Base-by-base conservation (phyloP, 371 early-diverging fungal genomes). In the Thermomucor indicae-seudaticae region DNA sequence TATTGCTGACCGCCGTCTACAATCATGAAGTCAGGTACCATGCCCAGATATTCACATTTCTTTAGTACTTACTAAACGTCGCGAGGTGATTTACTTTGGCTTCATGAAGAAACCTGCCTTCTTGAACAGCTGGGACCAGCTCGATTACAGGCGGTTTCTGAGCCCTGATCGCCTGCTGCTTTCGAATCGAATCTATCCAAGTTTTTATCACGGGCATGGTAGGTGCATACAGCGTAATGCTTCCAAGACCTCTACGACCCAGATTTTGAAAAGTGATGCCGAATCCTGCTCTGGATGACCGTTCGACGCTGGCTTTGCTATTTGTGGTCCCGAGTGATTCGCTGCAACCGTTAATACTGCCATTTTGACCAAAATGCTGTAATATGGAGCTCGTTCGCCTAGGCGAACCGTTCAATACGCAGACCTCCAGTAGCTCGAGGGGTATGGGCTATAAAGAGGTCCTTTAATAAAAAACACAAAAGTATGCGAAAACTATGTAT, bases 121-220 rank as follows among this genome's bases (percentile, higher is more conserved):
- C 49, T 35, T 35, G 43, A 11, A 74, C 48, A 16, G 61, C 62
- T 6, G 69, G 52, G 32, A 67, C 49, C 34, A 88, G 55, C 47
- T 87, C 86, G 69, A 90, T 80, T 40, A 81, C 67, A 47, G 77
- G 67, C 47, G 66, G 53, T 38, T 75, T 72, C 29, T 72, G 74
- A 35, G 64, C 77, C 32, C 86, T 58, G 2, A 67, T 60, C 37
- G 75, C 75, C 46, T 83, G 80, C 61, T 89, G 90, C 45, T 81
- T 78, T 47, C 80, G 74, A 41, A 94, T 88, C 51, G 85, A 83
- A 37, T 92, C 89, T 29, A 86, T 57, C 94, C 95, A 94, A 35
- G 90, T 79, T 50, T 81, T 81, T 19, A 90, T 75, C 40, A 87
- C 90, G 0, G 90, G 87, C 12, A 76, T 62, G 25, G 87, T 85